Evolutionary conservation across 441 rosid species (phyloP).

Genomic region (Cnidoscolus chayamansa): DNA sequence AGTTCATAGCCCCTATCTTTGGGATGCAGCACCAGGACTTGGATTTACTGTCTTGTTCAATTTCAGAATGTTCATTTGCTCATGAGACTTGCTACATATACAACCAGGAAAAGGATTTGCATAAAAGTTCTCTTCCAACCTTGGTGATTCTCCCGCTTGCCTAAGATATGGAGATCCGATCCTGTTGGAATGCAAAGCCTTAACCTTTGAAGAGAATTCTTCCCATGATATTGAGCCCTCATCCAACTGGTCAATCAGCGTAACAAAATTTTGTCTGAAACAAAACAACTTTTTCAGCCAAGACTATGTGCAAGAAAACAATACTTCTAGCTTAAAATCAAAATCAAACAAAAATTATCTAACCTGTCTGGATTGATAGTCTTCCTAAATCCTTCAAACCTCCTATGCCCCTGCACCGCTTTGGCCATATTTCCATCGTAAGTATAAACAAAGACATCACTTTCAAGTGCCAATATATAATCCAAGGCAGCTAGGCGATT

Average conservation of each 20-base stretch:
- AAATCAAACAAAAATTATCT: neutral
- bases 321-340: neutral
- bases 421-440: slow-evolving; percentile 97
- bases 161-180: slow-evolving; percentile 71
- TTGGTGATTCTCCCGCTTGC: slow-evolving; percentile 56
- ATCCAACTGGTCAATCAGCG: slow-evolving; percentile 67
- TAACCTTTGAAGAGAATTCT: slow-evolving; percentile 65
- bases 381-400: slow-evolving; percentile 79
- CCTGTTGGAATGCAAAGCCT: slow-evolving; percentile 56
- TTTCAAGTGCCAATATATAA: slow-evolving; percentile 80
- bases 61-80: slow-evolving; percentile 24
- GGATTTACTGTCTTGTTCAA: slow-evolving; percentile 17
- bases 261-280: slow-evolving; percentile 66
- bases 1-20: slow-evolving; percentile 33
- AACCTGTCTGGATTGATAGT: slow-evolving; percentile 90
- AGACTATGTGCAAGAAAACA: neutral
- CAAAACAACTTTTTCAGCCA: slow-evolving; percentile 11
- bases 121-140: slow-evolving; percentile 86
- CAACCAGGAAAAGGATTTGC: slow-evolving; percentile 92
- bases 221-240: slow-evolving; percentile 63
- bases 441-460: slow-evolving; percentile 83
- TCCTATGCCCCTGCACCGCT: slow-evolving; percentile 93
- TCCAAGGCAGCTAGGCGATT: slow-evolving; percentile 94
- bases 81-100: slow-evolving; percentile 52
- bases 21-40: slow-evolving; percentile 25